Evolutionary conservation across 768 basidiomycete species (phyloP), one percentile per base, ranked within the genome.

Genomic region (Mycena crocata): DNA sequence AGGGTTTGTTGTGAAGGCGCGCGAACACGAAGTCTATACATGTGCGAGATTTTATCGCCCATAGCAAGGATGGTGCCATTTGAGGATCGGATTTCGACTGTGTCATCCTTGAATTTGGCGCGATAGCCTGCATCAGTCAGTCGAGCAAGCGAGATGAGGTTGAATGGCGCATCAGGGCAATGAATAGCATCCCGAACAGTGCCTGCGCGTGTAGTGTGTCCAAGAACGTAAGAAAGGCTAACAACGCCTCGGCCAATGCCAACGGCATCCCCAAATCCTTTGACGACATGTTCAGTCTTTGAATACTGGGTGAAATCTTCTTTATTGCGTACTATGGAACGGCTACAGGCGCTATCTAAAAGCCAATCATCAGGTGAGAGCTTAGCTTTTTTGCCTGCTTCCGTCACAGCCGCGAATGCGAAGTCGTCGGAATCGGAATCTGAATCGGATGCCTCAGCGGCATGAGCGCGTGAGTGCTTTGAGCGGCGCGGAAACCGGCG

Each of bases 121-220:
- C 14, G 30, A 62, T 39, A 45, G 19, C 66, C 52, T 15, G 67
- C 57, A 21, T 67, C 56, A 17, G 69, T 69, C 31, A 72, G 62
- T 56, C 64, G 12, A n/a, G 72, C 72, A 31, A 78, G 19, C 49
- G 72, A 59, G 31, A 73, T 15, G 23, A 67, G 39, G 62, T 72
- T 62, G 23, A 46, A 46, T 3, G 45, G 45, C 7, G 45, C 45
- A 7, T 14, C n/a, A 7, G 45, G 45, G 23, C 45, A 50, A 17
- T 50, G 49, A 4, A 50, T 31, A 14, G 7, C 49, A 26, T 50
- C 49, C 19, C 30, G 26, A 12, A 50, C 12, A 3, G 28, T 30
- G 14, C 49, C 26, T 4, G 49, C 26, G 24, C 28, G 26, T 17
- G 49, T 50, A 2, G 28, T 50, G 12, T 31, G 17, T 24, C 49